A percentile compares a stretch with the other conserved stretches of the same genome.
These are phyloP conservation scores for Nemophila menziesii DNA, from an alignment of 257 asterid genomes.

Conservation along the genomic window DNA sequence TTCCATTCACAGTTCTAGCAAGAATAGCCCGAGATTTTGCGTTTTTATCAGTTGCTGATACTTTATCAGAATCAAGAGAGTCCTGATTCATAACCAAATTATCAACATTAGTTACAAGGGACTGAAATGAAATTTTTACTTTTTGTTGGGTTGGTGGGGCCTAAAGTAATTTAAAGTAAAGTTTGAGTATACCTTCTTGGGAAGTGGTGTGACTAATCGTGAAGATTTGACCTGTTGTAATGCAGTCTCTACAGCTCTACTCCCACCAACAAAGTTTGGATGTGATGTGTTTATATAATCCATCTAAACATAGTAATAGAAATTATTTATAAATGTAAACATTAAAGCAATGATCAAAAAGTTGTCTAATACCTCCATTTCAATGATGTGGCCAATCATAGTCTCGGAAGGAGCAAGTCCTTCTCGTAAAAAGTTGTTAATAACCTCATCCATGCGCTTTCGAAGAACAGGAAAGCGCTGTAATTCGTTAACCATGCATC, in stretches of 20 bases:
- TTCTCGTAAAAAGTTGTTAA: slow-evolving; percentile 61
- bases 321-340: neutral
- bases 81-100: slow-evolving; percentile 37
- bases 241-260: slow-evolving; percentile 77
- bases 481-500: slow-evolving; percentile 66
- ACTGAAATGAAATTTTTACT: neutral
- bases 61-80: slow-evolving; percentile 47
- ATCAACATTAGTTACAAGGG: neutral
- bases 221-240: slow-evolving; percentile 48
- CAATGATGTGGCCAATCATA: slow-evolving; percentile 77
- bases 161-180: neutral
- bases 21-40: slow-evolving; percentile 50
- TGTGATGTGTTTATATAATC: slow-evolving; percentile 90
- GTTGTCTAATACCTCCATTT: slow-evolving; percentile 57
- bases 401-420: slow-evolving; percentile 79
- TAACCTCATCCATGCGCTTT: slow-evolving; percentile 67
- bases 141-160: neutral
- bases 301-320: slow-evolving; percentile 34
- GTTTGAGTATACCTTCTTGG: slow-evolving; percentile 41
- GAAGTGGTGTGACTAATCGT: slow-evolving; percentile 28
- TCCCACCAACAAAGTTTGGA: slow-evolving; percentile 82
- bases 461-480: slow-evolving; percentile 74
- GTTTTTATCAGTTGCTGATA: slow-evolving; percentile 44
- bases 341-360: neutral
- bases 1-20: slow-evolving; percentile 66